phyloP scores from a whole-genome alignment of 345 rosid species.

The Geranium rotundifolium region DNA sequence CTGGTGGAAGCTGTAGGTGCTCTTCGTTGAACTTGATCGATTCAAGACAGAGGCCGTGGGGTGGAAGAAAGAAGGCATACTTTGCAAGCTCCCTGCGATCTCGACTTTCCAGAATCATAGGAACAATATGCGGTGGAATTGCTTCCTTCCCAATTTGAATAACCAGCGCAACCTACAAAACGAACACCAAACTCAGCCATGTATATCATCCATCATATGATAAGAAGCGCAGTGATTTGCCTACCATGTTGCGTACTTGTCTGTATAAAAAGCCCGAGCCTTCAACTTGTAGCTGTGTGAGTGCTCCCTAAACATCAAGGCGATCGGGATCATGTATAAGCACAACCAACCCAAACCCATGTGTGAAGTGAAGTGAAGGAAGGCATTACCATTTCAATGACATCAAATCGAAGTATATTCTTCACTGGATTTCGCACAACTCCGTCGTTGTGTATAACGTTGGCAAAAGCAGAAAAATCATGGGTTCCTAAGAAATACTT shows the following conservation, averaged over 20 bases:
- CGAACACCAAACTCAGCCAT: too few species aligned
- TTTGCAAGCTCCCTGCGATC: constrained; percentile 23
- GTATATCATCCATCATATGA: too few species aligned
- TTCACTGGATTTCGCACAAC: constrained; percentile 55
- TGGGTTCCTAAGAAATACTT: constrained; percentile 49
- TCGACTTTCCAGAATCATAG: constrained; percentile 45
- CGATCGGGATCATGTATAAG: too few species aligned
- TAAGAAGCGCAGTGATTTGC: too few species aligned
- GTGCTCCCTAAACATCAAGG: constrained; percentile 44
- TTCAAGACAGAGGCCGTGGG: too few species aligned
- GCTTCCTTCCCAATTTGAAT: constrained; percentile 83
- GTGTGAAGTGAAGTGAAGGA: too few species aligned
- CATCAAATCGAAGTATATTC: constrained; percentile 51
- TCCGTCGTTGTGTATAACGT: constrained; percentile 59
- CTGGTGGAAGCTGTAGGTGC: constrained; percentile 51
- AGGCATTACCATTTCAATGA: constrained; percentile 51
- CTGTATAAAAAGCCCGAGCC: constrained; percentile 33
- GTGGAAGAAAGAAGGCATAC: constrained; percentile 4
- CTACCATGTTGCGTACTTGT: constrained; percentile 13
- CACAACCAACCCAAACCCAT: too few species aligned
- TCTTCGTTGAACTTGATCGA: constrained; percentile 6
- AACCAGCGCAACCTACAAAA: constrained; percentile 46
- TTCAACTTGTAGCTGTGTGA: constrained; percentile 75
- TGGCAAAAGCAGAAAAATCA: constrained; percentile 84
- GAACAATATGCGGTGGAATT: constrained; percentile 55